Evolutionary conservation across 768 basidiomycete genomes (phyloP), one percentile per base, ranked within the genome.

Genomic region (Mycena polygramma): DNA sequence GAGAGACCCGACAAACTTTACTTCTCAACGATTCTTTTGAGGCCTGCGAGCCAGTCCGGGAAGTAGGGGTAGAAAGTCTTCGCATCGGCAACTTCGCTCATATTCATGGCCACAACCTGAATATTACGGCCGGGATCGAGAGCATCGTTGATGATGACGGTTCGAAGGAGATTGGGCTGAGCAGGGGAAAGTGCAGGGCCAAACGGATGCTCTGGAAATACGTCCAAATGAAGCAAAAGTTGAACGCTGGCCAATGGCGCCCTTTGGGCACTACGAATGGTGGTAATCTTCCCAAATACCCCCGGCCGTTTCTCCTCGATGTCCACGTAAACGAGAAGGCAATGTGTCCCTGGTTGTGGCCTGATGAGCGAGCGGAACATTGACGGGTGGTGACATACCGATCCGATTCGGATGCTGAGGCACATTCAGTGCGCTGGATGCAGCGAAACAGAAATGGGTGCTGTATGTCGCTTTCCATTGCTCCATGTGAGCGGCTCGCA

Each of bases 221-320:
- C 43, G 63, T 65, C 63, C 43, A 14, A 2, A 57, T 65, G 63
- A 26, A 65, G 57, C 63, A 65, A 48, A 43, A 45, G 45, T 20
- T 52, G 54, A 54, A 65, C 43, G 20, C 57, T 54, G 15, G 45
- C n/a, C 39, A 65, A 22, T 20, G 63, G 57, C n/a, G 20, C 8
- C 63, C 57, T 65, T 13, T 57, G 57, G 36, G 63, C 63, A 39
- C 36, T 49, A 26, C 63, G 63, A 57, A 65, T 36, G 36, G 53
- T 36, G 36, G 53, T 39, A 46, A 9, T 13, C 54, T 65, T 65
- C 43, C 30, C 46, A 24, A 65, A 46, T 46, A 46, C 35, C 30
- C 63, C 63, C 52, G 24, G 41, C 30, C 30, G 63, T 35, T 43
- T 22, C 41, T 64, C 52, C 30, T 64, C 63, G 2, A 64, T 22